phyloP scores from a whole-genome alignment of 176 grass and related monocot species.

The Raddia distichophylla region DNA sequence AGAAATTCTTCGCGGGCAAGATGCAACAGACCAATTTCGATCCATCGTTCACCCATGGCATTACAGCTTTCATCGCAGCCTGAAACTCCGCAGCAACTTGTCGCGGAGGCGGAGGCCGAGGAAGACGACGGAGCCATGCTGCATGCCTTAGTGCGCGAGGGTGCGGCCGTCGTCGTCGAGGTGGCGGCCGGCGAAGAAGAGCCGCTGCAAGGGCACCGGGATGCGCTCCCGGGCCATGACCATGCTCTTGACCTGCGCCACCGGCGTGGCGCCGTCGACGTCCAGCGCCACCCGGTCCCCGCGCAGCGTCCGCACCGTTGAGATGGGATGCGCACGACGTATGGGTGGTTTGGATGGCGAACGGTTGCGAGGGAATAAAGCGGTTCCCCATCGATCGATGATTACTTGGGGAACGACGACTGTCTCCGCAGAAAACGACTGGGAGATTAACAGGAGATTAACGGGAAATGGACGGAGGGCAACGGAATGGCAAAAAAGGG shows the following conservation, averaged over 20 bases:
- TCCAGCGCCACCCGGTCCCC: constrained; percentile 53
- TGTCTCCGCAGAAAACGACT: neutral
- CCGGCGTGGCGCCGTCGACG: constrained; percentile 33
- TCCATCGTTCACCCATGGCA: neutral
- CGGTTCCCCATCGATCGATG: neutral
- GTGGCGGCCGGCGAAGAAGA: constrained; percentile 51
- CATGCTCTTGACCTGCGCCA: constrained; percentile 49
- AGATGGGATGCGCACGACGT: constrained; percentile 2
- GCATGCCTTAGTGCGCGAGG: constrained; percentile 42
- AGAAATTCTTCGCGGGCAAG: no score
- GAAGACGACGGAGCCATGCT: constrained; percentile 46
- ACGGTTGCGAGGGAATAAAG: constrained; percentile 41
- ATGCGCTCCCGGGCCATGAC: constrained; percentile 43
- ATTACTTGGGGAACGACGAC: neutral
- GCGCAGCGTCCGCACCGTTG: constrained; percentile 50
- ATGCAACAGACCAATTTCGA: no score
- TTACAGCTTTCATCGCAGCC: constrained; percentile 22
- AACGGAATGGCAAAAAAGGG: no score
- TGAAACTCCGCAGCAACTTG: constrained; percentile 47
- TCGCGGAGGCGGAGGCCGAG: constrained; percentile 46
- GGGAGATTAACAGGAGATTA: no score
- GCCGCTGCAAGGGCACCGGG: constrained; percentile 30
- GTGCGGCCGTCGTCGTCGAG: constrained; percentile 39
- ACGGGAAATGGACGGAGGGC: no score
- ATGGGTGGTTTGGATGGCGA: neutral